phyloP scores from a whole-genome alignment of 139 green algal genomes.

The Pleodorina starrii region DNA sequence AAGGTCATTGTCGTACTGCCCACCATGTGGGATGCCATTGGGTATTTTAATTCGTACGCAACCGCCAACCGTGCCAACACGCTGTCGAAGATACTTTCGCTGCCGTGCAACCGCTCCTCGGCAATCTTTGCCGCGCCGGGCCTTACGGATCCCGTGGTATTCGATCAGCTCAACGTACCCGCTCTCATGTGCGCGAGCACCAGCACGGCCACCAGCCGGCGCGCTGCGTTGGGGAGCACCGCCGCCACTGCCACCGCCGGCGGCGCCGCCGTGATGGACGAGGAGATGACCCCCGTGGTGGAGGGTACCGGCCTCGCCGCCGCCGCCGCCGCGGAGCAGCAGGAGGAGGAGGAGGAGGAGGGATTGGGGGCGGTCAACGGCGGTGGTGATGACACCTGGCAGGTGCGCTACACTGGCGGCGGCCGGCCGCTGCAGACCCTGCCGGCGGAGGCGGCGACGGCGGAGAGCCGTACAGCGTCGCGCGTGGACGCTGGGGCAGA shows the following conservation, averaged over 20 bases:
- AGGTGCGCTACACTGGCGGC: background rate
- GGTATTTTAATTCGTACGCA: slow-evolving; percentile 1
- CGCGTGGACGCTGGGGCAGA: too few species aligned
- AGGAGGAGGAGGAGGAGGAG: background rate
- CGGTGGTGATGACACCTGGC: background rate
- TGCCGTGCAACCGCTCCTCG: slow-evolving; percentile 41
- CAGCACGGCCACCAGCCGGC: background rate
- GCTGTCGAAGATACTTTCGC: background rate
- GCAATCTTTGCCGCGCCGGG: slow-evolving; percentile 39
- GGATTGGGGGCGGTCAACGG: too few species aligned
- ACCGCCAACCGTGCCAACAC: slow-evolving; percentile 20
- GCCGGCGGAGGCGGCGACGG: background rate
- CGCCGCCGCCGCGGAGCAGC: background rate
- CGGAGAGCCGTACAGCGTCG: too few species aligned
- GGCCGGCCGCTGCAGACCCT: background rate
- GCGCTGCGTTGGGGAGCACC: background rate
- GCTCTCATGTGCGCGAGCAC: background rate
- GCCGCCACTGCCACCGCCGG: too few species aligned
- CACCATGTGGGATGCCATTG: background rate
- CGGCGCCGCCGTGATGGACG: background rate
- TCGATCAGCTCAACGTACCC: slow-evolving; percentile 18
- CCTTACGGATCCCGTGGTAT: background rate
- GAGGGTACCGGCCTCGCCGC: background rate
- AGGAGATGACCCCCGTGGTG: background rate
- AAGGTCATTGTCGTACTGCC: slow-evolving; percentile 37